Percentiles rank a stretch among this genome's conserved stretches.
Evolutionary conservation across 257 asterid species (phyloP).

Genomic region (Parsonsia alboflavescens): DNA sequence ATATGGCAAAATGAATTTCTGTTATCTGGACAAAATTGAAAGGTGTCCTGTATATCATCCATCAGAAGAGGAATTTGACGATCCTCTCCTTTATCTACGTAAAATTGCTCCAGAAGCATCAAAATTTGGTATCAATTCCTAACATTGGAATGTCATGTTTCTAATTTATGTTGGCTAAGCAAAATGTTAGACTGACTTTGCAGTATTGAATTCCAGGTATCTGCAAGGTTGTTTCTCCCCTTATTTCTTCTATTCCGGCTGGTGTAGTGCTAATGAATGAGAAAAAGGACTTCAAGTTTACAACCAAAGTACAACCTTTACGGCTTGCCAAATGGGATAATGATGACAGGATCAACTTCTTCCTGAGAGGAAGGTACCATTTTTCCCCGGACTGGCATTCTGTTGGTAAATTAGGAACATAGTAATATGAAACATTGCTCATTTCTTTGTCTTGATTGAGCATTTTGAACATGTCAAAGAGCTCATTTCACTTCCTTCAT

Average conservation of each 20-base stretch:
- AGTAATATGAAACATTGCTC: not conserved
- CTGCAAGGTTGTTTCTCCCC: constrained; percentile 40
- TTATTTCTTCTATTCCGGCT: constrained; percentile 29
- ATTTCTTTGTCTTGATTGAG: not conserved
- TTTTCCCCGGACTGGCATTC: not conserved
- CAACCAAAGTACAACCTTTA: constrained; percentile 36
- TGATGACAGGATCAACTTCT: constrained; percentile 29
- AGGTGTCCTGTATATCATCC: constrained; percentile 43
- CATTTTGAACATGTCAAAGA: not conserved
- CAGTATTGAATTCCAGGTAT: constrained; percentile 30
- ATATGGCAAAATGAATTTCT: constrained; percentile 6
- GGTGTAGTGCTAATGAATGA: constrained; percentile 34
- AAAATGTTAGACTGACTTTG: not conserved
- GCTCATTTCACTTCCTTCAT: not conserved
- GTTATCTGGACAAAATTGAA: constrained; percentile 25
- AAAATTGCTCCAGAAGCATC: constrained; percentile 43
- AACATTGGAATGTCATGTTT: not conserved
- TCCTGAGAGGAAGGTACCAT: constrained; percentile 26
- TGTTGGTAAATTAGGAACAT: not conserved
- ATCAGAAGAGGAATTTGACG: constrained; percentile 36
- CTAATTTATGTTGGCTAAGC: not conserved
- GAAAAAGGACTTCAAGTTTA: constrained; percentile 29
- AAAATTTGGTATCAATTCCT: constrained; percentile 29
- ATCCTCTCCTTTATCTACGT: constrained; percentile 32
- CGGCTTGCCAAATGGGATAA: constrained; percentile 32